Conservation (phyloP, 805 yeast species). For the Cyberlindnera maclurae region DNA sequence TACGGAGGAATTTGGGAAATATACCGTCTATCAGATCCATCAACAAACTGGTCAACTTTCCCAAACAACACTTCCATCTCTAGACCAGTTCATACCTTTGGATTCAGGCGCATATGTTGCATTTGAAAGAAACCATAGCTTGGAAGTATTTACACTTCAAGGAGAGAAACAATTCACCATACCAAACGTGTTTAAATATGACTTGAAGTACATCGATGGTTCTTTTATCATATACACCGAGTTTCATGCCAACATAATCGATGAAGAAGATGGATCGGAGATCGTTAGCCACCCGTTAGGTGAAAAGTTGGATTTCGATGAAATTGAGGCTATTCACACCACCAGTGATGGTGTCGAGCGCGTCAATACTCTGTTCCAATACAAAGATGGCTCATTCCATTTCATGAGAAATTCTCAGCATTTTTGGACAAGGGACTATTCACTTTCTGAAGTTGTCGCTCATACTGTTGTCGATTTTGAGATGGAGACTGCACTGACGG, state of each 20-base stretch:
- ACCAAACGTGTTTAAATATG: slow-evolving; percentile 18
- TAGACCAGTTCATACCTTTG: slow-evolving; percentile 13
- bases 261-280: slow-evolving; percentile 22
- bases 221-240: slow-evolving; percentile 19
- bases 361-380: slow-evolving; percentile 10
- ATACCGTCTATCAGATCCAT: slow-evolving; percentile 9
- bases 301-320: slow-evolving; percentile 8
- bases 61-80: slow-evolving; percentile 3
- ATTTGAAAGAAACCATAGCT: slow-evolving; percentile 15
- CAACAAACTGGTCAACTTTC: slow-evolving; percentile 8
- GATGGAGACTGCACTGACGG: slow-evolving; percentile 16
- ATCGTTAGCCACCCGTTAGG: slow-evolving; percentile 15
- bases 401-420: slow-evolving; percentile 7
- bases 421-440: slow-evolving; percentile 39
- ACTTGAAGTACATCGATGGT: slow-evolving; percentile 11
- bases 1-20: slow-evolving; percentile 4
- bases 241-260: slow-evolving; percentile 17
- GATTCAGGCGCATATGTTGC: slow-evolving; percentile 15
- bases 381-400: slow-evolving; percentile 8
- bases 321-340: slow-evolving; percentile 4
- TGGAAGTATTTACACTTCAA: slow-evolving; percentile 13
- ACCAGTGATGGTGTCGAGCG: slow-evolving; percentile 12
- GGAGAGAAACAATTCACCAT: slow-evolving; percentile 14
- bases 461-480: slow-evolving; percentile 25
- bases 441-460: slow-evolving; percentile 32